Base-by-base conservation (phyloP, 2,329 filamentous ascomycete genomes). In the Calonectria pseudoturangicola region DNA sequence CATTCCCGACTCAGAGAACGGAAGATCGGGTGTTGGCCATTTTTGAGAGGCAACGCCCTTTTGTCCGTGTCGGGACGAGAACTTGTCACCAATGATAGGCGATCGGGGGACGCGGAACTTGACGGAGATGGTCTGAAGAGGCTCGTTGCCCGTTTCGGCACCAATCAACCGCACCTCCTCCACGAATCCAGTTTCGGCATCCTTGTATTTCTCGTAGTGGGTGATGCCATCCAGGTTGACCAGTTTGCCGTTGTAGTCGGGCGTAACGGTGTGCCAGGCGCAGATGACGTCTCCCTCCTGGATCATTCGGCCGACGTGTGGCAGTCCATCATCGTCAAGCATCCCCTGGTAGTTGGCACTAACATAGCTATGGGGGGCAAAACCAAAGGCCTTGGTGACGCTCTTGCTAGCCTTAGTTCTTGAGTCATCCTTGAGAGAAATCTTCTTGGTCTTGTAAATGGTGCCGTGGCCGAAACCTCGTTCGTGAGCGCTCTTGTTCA, bases 1-100 rank as follows among this genome's bases (percentile, higher is more conserved):
- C 73, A 99, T 98, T 67, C 97, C 97, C 7, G 94, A 94, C 86
- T 99, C 97, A 3, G 95, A 95, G 86, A 98, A 99, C 4, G 97
- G 97, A 94, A 99, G 97, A 83, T 98, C 96, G 72, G 94, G 88
- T 2, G 93, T 91, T 0, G 96, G 97, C 95, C 97, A 99, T 83
- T 98, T 97, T 83, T 98, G 96, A 21, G 95, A 98, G 81, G 91
- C 93, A 64, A 98, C 97, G 92, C 97, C 97, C 86, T 99, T 99
- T 84, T 99, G 97, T 73, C 97, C 97, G 88, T 99, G 97, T 74
- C 97, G 93, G 60, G 97, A 99, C 13, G 97, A 98, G 88, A 99
- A 99, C 85, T 99, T 99, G 89, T 99, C 97, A 84, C 97, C 97
- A 72, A 99, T 98, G 78, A 98, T 90, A 8, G 97, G 97, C 21